A percentile compares a stretch with the other conserved stretches of the same genome.
Evolutionary conservation across 2,329 filamentous ascomycete genomes (phyloP).

Genomic region (Fusarium verrucosum): DNA sequence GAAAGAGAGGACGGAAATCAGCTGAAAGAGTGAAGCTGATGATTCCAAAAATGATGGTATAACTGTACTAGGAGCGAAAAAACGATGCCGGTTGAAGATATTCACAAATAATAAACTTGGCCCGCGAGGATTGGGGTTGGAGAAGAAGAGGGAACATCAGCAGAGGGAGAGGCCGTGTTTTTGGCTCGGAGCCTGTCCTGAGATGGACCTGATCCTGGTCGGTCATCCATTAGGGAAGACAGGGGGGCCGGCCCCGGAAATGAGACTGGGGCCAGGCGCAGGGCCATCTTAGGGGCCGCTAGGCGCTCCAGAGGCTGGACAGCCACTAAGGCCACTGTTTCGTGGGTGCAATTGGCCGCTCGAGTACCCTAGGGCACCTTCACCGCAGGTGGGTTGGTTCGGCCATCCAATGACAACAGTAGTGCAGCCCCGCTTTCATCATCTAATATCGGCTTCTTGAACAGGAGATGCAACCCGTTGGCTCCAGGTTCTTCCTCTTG

Average conservation of each 20-base stretch:
- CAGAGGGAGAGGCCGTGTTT: slow-evolving; percentile 24
- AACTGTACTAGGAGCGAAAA: slow-evolving; percentile 40
- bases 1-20: slow-evolving; percentile 53
- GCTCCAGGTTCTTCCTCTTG: slow-evolving; percentile 9
- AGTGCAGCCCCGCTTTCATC: slow-evolving; percentile 7
- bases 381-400: slow-evolving; percentile 27
- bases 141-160: slow-evolving; percentile 34
- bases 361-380: slow-evolving; percentile 19
- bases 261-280: slow-evolving; percentile 34
- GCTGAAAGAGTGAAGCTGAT: slow-evolving; percentile 57
- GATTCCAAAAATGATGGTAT: slow-evolving; percentile 45
- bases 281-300: slow-evolving; percentile 20
- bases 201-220: slow-evolving; percentile 10
- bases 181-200: slow-evolving; percentile 26
- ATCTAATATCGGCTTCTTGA: slow-evolving; percentile 26
- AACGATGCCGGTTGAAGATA: slow-evolving; percentile 37
- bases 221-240: slow-evolving; percentile 27
- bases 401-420: slow-evolving; percentile 13
- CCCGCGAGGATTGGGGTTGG: slow-evolving; percentile 42
- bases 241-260: slow-evolving; percentile 35
- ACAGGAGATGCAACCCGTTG: slow-evolving; percentile 30
- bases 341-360: slow-evolving; percentile 39
- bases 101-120: slow-evolving; percentile 37
- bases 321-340: slow-evolving; percentile 32
- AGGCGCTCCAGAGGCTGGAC: slow-evolving; percentile 33